Evolutionary conservation across 2,329 filamentous ascomycete genomes (phyloP).

Genomic region (Aspergillus glaucus): DNA sequence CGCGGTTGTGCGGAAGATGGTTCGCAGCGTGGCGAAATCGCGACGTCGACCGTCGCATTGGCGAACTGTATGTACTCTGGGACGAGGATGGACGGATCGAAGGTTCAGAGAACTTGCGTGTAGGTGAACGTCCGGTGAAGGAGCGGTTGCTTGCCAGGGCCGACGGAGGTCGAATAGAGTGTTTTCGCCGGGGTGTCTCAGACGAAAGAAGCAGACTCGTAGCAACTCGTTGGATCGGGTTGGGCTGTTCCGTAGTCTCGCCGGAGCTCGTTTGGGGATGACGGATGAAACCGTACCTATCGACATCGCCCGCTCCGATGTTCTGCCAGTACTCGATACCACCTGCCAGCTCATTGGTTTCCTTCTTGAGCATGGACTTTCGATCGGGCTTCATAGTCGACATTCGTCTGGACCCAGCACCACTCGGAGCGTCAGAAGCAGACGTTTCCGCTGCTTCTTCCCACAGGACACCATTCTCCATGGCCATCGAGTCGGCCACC

Average conservation of each 20-base stretch:
- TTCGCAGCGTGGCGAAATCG: constrained; percentile 49
- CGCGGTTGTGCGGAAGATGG: constrained; percentile 47
- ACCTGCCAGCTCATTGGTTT: constrained; percentile 53
- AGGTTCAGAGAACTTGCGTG: constrained; percentile 36
- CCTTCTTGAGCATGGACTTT: constrained; percentile 37
- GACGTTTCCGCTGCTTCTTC: constrained; percentile 28
- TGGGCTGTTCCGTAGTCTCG: constrained; percentile 26
- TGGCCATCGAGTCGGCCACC: constrained; percentile 30
- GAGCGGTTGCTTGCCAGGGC: constrained; percentile 42
- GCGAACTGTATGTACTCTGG: constrained; percentile 40
- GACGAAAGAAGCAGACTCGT: constrained; percentile 54
- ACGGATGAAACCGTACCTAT: constrained; percentile 60
- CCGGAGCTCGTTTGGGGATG: constrained; percentile 19
- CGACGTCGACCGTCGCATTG: constrained; percentile 35
- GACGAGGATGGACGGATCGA: constrained; percentile 42
- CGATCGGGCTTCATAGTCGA: constrained; percentile 23
- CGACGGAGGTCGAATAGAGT: constrained; percentile 46
- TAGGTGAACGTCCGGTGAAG: constrained; percentile 34
- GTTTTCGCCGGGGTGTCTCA: constrained; percentile 49
- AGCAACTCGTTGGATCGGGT: constrained; percentile 52
- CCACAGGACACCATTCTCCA: constrained; percentile 35
- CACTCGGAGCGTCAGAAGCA: constrained; percentile 9
- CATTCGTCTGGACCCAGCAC: constrained; percentile 21
- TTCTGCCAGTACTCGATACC: constrained; percentile 62
- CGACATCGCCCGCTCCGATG: constrained; percentile 53